Base-by-base conservation (phyloP, 1,284 basidiomycete genomes). In the Earliella scabrosa region DNA sequence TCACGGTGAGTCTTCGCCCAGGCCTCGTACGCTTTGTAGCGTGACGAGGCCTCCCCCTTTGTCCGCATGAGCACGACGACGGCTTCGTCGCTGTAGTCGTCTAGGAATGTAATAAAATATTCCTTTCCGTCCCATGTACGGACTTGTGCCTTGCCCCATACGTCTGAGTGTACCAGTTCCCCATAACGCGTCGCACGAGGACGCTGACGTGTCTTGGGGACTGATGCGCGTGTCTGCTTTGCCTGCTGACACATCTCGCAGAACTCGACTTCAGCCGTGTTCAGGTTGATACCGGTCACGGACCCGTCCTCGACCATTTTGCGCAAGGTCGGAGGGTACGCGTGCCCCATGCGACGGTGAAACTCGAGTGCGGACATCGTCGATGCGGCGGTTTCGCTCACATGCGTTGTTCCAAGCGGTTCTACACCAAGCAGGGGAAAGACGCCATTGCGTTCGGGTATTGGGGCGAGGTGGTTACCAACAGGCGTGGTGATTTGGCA, bases 121-220 rank as follows among this genome's bases (percentile, higher is more conserved):
- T 47, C 34, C 9, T 54, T 45, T 2, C 63, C 49, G 6, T 65
- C 61, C n/a, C 68, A 55, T 1, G 72, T 68, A 31, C 61, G 38
- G 7, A 70, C 61, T 8, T 48, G 52, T 11, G 75, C 52, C 29
- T 71, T 69, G 14, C 75, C 75, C 76, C 75, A 76, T 0, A 77
- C 45, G 49, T 79, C 74, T 0, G 66, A 66, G 51, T 76, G 72
- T 11, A 76, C 60, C 16, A 67, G 64, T n/a, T 73, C 68, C 13
- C 74, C 73, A 51, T 73, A 50, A 9, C 45, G 59, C 63, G 14
- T 66, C 52, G 51, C 56, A 60, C 2, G 53, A 38, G 54, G 69
- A 68, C 64, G 73, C 64, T 53, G 44, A 20, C 66, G 61, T n/a
- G 61, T 59, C 39, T 71, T 66, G 7, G 74, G 73, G 40, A 77